A percentile compares a stretch with the other conserved stretches of the same genome.
Evolutionary conservation across 2,329 filamentous ascomycete genomes (phyloP).

Genomic region (Sclerotinia borealis): DNA sequence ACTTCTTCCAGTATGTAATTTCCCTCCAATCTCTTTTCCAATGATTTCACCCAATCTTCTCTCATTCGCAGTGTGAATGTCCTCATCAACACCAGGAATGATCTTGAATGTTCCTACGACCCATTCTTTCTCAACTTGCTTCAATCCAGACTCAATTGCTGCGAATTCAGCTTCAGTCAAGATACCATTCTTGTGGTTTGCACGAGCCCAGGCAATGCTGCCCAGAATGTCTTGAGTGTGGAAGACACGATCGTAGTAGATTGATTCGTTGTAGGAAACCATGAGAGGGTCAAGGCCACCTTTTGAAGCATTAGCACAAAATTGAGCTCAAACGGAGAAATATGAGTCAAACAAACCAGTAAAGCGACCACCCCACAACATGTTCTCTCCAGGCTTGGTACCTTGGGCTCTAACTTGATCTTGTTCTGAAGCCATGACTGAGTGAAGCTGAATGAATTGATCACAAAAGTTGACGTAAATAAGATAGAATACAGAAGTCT

Average conservation of each 20-base stretch:
- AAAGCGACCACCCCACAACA: constrained; percentile 55
- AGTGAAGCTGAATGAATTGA: constrained; percentile 11
- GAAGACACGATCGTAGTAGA: constrained; percentile 72
- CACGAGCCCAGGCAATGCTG: constrained; percentile 73
- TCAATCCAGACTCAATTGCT: constrained; percentile 67
- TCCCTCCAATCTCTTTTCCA: constrained; percentile 76
- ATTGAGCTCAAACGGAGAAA: not conserved
- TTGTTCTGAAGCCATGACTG: constrained; percentile 26
- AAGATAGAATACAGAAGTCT: not conserved
- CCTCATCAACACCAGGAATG: constrained; percentile 47
- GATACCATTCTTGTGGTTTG: constrained; percentile 70
- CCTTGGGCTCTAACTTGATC: constrained; percentile 24
- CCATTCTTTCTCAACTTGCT: constrained; percentile 50
- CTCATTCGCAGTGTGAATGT: constrained; percentile 67
- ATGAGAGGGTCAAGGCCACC: constrained; percentile 81
- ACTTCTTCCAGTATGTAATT: constrained; percentile 82
- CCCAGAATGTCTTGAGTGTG: constrained; percentile 77
- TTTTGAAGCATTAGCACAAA: constrained; percentile 33
- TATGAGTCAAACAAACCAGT: constrained; percentile 39
- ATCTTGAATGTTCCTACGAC: constrained; percentile 44
- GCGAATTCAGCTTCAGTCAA: constrained; percentile 66
- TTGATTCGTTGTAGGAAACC: constrained; percentile 76
- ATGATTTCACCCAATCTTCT: constrained; percentile 76
- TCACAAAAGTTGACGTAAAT: not conserved
- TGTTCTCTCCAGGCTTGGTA: constrained; percentile 34